A percentile compares a stretch with the other conserved stretches of the same genome.
phyloP scores from a whole-genome alignment of 148 eudicot species.

The Fagopyrum esculentum region DNA sequence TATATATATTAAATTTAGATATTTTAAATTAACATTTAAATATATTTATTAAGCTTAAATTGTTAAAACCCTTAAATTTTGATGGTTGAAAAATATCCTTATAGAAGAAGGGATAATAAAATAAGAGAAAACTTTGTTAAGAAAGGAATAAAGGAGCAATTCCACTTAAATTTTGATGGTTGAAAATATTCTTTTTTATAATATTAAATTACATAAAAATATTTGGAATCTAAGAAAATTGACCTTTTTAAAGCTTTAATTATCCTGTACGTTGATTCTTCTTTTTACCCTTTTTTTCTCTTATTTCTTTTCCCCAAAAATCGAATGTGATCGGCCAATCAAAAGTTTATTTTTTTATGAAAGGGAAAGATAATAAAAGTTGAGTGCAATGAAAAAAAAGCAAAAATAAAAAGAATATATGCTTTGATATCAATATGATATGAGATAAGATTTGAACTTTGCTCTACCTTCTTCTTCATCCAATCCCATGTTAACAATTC shows the following conservation, averaged over 20 bases:
- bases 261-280: slow-evolving; percentile 10
- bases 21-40: too few species aligned
- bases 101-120: background rate
- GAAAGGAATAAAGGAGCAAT: slow-evolving; percentile 13
- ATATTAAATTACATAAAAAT: background rate
- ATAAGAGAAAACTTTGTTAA: background rate
- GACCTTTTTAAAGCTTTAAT: background rate
- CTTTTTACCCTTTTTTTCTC: slow-evolving; percentile 1
- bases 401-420: slow-evolving; percentile 5
- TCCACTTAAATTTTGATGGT: slow-evolving; percentile 14
- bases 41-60: too few species aligned
- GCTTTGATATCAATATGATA: slow-evolving; percentile 5
- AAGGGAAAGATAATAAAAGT: background rate
- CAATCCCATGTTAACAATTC: background rate
- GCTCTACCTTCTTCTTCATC: background rate
- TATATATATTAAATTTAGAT: too few species aligned
- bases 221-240: background rate
- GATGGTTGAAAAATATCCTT: too few species aligned
- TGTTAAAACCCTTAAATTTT: too few species aligned
- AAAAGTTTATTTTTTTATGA: slow-evolving; percentile 1
- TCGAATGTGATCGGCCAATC: slow-evolving; percentile 9
- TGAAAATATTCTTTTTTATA: slow-evolving; percentile 5
- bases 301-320: background rate
- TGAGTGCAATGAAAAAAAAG: background rate
- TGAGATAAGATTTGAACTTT: slow-evolving; percentile 6